phyloP scores from a whole-genome alignment of 805 yeast species.

The Kodamaea lidongshanica region DNA sequence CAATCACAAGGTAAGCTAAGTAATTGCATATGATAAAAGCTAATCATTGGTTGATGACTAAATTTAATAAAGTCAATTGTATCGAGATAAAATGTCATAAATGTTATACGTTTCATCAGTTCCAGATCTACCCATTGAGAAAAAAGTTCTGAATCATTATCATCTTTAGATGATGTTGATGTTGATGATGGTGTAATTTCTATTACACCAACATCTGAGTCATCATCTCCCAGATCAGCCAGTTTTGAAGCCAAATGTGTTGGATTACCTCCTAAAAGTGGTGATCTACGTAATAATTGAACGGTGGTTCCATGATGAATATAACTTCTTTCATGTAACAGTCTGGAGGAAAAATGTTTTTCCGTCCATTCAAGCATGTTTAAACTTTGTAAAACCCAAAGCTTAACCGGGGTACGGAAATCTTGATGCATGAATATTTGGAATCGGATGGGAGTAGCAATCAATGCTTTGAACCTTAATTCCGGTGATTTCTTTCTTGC shows the following conservation, averaged over 20 bases:
- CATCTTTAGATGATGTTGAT: constrained; percentile 9
- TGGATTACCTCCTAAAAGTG: constrained; percentile 71
- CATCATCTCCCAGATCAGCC: constrained; percentile 36
- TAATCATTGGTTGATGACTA: constrained; percentile 56
- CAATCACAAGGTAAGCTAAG: constrained; percentile 39
- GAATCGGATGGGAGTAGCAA: constrained; percentile 61
- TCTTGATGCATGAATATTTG: constrained; percentile 62
- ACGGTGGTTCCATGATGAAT: constrained; percentile 84
- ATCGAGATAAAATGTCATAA: constrained; percentile 77
- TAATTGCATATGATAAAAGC: constrained; percentile 34
- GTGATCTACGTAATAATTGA: constrained; percentile 69
- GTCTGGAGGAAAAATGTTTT: constrained; percentile 62
- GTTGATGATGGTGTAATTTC: constrained; percentile 10
- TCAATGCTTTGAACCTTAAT: constrained; percentile 37
- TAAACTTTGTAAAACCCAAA: constrained; percentile 73
- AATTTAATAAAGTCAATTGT: constrained; percentile 72
- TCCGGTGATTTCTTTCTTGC: constrained; percentile 23
- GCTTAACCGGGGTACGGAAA: constrained; percentile 68
- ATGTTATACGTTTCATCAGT: constrained; percentile 68
- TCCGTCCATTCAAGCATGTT: constrained; percentile 74
- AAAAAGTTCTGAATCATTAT: constrained; percentile 32
- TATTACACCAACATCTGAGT: constrained; percentile 22
- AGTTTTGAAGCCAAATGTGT: constrained; percentile 20
- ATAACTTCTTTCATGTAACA: constrained; percentile 75
- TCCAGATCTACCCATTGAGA: constrained; percentile 78